These are phyloP conservation scores for Solanum medicagineum DNA, from an alignment of 257 asterid genomes.

Conservation along the genomic window DNA sequence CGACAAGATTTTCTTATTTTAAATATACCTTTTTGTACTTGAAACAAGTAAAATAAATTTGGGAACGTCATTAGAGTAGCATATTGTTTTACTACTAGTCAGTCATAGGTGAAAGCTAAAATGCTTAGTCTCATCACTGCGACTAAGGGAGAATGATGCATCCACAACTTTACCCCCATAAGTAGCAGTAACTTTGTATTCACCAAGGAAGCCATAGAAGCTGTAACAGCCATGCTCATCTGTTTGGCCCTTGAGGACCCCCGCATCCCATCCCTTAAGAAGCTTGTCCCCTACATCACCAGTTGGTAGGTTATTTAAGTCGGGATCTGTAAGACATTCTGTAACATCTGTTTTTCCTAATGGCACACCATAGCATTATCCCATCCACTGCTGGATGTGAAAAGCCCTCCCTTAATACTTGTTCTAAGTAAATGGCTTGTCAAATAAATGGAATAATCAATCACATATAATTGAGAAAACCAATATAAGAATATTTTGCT, in stretches of 20 bases:
- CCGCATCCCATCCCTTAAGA: conserved; percentile 38
- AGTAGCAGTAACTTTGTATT: conserved; percentile 19
- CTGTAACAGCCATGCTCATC: conserved; percentile 33
- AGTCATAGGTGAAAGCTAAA: conserved; percentile 21
- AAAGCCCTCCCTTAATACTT: conserved; percentile 39
- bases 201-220: conserved; percentile 43
- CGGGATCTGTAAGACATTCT: conserved; percentile 41
- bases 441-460: no score
- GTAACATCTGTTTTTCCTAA: conserved; percentile 26
- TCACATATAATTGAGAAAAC: background rate
- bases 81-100: background rate
- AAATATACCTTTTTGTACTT: background rate
- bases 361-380: conserved; percentile 44
- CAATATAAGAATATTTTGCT: background rate
- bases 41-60: background rate
- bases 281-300: conserved; percentile 45
- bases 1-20: background rate
- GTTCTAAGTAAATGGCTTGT: conserved; percentile 39
- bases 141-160: conserved; percentile 28
- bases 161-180: background rate
- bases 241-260: conserved; percentile 17
- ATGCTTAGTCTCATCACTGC: conserved; percentile 27
- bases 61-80: background rate
- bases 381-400: conserved; percentile 47
- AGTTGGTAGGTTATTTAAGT: conserved; percentile 34